Evolutionary conservation across 495 filamentous ascomycete genomes (phyloP).

Genomic region (Acidiella bohemica): DNA sequence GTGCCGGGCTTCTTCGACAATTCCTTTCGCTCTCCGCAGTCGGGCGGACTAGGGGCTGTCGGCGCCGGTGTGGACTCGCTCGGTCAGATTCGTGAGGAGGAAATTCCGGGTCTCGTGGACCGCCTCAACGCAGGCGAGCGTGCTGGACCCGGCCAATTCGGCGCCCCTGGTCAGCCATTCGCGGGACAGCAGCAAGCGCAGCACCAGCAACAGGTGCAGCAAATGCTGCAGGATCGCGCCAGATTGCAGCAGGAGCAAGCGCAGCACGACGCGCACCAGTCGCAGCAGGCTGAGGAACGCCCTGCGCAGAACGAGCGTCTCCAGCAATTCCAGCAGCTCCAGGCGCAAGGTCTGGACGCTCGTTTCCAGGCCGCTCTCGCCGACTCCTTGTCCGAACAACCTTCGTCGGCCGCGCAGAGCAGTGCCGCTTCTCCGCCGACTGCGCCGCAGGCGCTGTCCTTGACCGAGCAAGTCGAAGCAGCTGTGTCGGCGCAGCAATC

Average conservation of each 20-base stretch:
- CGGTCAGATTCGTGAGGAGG: slow-evolving; percentile 41
- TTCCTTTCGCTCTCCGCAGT: slow-evolving; percentile 34
- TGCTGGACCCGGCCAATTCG: slow-evolving; percentile 40
- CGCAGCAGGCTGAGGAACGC: slow-evolving; percentile 34
- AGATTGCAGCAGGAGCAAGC: slow-evolving; percentile 52
- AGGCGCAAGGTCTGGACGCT: slow-evolving; percentile 12
- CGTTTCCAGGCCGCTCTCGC: slow-evolving; percentile 12
- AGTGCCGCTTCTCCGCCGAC: slow-evolving; percentile 11
- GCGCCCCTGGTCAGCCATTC: slow-evolving; percentile 35
- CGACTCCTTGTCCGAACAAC: slow-evolving; percentile 4
- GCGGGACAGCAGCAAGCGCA: slow-evolving; percentile 33
- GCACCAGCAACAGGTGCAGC: slow-evolving; percentile 45
- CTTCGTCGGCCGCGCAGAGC: slow-evolving; percentile 13
- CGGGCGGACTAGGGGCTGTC: slow-evolving; percentile 36
- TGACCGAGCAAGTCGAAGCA: slow-evolving; percentile 82
- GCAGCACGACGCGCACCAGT: slow-evolving; percentile 39
- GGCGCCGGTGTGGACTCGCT: slow-evolving; percentile 40
- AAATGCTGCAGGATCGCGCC: slow-evolving; percentile 47
- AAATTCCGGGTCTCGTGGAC: slow-evolving; percentile 46
- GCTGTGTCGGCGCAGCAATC: slow-evolving; percentile 56
- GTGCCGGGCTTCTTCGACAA: slow-evolving; percentile 64
- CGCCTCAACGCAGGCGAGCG: slow-evolving; percentile 42
- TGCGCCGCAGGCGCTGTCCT: slow-evolving; percentile 38
- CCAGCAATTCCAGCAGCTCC: slow-evolving; percentile 48
- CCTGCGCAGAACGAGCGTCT: slow-evolving; percentile 45